Evolutionary conservation across 495 filamentous ascomycete genomes (phyloP).

Genomic region (Penicillium soppii): DNA sequence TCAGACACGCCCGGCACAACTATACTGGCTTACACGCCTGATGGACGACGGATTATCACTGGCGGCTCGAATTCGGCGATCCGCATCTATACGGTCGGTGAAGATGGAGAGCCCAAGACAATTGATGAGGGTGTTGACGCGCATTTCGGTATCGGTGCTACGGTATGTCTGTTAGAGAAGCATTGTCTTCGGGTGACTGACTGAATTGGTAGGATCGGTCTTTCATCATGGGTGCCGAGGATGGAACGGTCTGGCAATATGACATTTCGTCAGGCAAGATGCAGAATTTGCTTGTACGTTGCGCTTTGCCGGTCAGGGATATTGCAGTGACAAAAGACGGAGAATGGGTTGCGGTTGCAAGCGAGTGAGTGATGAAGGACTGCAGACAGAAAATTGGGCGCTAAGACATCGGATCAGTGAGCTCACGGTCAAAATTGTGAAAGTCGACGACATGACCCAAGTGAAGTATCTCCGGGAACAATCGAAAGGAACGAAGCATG

Average conservation of each 20-base stretch:
- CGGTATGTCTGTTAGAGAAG: slow-evolving; percentile 45
- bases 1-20: slow-evolving; percentile 69
- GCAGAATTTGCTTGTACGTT: slow-evolving; percentile 77
- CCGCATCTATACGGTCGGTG: slow-evolving; percentile 85
- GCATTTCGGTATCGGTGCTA: slow-evolving; percentile 72
- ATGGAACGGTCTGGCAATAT: slow-evolving; percentile 90
- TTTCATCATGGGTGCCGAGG: slow-evolving; percentile 86
- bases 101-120: slow-evolving; percentile 84
- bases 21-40: slow-evolving; percentile 64
- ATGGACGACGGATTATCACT: slow-evolving; percentile 72
- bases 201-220: slow-evolving; percentile 59
- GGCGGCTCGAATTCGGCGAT: slow-evolving; percentile 88
- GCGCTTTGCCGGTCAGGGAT: slow-evolving; percentile 79
- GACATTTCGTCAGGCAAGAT: slow-evolving; percentile 72
- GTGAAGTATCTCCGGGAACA: slow-evolving; percentile 78
- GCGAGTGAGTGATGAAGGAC: slow-evolving; percentile 59
- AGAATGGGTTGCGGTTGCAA: slow-evolving; percentile 91
- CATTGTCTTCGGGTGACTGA: slow-evolving; percentile 3
- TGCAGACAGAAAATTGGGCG: background rate
- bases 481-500: slow-evolving; percentile 79
- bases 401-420: slow-evolving; percentile 53
- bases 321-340: slow-evolving; percentile 79
- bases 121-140: slow-evolving; percentile 85
- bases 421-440: slow-evolving; percentile 83
- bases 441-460: slow-evolving; percentile 70